These are phyloP conservation scores for Cryphonectria parasitica DNA, from an alignment of 2,329 filamentous ascomycete genomes.

Conservation along the genomic window DNA sequence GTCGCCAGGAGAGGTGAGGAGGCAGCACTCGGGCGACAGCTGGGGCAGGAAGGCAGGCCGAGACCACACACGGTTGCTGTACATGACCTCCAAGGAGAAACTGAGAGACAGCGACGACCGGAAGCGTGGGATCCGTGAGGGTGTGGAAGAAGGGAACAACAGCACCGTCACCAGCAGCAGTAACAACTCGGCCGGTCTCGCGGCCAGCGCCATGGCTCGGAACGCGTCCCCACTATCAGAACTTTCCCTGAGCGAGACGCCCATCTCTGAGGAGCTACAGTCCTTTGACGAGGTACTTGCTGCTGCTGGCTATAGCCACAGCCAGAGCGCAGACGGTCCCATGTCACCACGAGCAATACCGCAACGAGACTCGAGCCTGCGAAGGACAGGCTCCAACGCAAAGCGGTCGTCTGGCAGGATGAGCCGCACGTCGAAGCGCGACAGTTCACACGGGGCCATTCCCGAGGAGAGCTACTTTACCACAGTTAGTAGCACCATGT, in stretches of 20 bases:
- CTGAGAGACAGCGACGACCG: constrained; percentile 68
- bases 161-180: constrained; percentile 34
- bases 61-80: constrained; percentile 64
- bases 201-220: constrained; percentile 26
- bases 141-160: constrained; percentile 36
- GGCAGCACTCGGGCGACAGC: constrained; percentile 62
- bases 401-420: constrained; percentile 58
- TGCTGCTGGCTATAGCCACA: constrained; percentile 2
- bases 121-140: constrained; percentile 54
- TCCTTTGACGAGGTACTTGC: constrained; percentile 36
- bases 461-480: constrained; percentile 47
- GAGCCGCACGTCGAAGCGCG: constrained; percentile 52
- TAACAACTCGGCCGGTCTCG: constrained; percentile 43
- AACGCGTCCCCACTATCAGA: constrained; percentile 43
- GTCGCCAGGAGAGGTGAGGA: constrained; percentile 53
- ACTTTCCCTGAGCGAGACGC: constrained; percentile 55
- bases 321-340: constrained; percentile 37
- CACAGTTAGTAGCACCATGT: constrained; percentile 19
- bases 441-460: constrained; percentile 49
- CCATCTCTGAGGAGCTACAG: constrained; percentile 59
- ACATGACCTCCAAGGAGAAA: constrained; percentile 73
- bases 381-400: constrained; percentile 56
- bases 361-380: constrained; percentile 68
- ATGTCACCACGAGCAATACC: constrained; percentile 58
- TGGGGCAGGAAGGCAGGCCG: constrained; percentile 63